Percentiles rank a stretch among this genome's conserved stretches.
phyloP scores from a whole-genome alignment of 305 asterid genomes.

The Fraxinus sp. region DNA sequence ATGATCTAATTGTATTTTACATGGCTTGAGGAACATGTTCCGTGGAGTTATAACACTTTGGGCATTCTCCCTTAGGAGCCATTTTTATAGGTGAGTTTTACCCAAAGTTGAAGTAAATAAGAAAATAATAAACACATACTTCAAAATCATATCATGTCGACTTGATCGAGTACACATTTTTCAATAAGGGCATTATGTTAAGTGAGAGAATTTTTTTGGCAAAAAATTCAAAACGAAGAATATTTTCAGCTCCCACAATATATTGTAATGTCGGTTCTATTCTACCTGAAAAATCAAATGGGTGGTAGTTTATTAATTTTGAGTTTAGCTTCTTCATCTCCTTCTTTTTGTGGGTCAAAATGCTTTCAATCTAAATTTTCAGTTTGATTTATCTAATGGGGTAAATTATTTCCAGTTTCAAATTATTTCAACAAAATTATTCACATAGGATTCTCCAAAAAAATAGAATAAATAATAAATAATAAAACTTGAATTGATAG shows the following conservation, averaged over 20 bases:
- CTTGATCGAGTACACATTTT: neutral
- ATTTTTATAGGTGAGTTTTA: neutral
- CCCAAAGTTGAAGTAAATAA: neutral
- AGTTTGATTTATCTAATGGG: neutral
- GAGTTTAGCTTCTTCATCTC: neutral
- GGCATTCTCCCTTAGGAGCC: neutral
- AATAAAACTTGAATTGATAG: neutral
- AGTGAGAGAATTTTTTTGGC: neutral
- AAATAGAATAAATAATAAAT: neutral
- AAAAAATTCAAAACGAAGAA: neutral
- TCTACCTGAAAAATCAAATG: neutral
- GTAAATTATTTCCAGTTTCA: neutral
- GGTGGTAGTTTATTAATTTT: neutral
- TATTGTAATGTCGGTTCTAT: neutral
- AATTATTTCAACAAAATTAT: neutral
- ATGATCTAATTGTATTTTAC: neutral
- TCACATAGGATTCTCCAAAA: neutral
- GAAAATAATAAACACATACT: neutral
- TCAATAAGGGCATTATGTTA: neutral
- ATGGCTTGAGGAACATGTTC: neutral
- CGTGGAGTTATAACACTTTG: neutral
- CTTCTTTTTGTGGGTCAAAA: neutral
- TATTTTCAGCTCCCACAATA: neutral
- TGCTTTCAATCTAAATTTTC: neutral
- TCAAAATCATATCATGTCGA: neutral